Evolutionary conservation across 2,329 filamentous ascomycete genomes (phyloP).

Genomic region (Aspergillus hortae): DNA sequence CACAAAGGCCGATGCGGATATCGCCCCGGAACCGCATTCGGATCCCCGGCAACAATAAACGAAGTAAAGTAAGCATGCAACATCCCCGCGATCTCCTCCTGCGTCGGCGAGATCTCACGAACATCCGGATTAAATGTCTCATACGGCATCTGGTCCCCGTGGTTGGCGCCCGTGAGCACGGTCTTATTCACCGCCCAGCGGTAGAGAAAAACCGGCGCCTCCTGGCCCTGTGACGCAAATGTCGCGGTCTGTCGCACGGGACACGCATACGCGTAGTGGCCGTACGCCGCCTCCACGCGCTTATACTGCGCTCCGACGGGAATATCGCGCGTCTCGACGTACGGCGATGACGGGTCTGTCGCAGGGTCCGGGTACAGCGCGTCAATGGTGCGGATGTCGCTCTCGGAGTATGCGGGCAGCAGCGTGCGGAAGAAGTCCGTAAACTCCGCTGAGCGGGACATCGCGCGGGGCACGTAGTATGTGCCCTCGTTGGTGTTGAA

Average conservation of each 20-base stretch:
- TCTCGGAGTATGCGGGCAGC: slow-evolving; percentile 53
- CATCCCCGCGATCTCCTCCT: slow-evolving; percentile 41
- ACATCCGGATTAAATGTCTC: slow-evolving; percentile 42
- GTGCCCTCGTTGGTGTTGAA: slow-evolving; percentile 70
- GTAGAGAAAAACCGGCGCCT: slow-evolving; percentile 48
- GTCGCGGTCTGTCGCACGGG: slow-evolving; percentile 47
- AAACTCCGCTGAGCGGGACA: slow-evolving; percentile 52
- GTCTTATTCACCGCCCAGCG: slow-evolving; percentile 52
- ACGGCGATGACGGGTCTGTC: slow-evolving; percentile 27
- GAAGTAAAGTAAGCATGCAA: slow-evolving; percentile 49
- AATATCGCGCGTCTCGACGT: slow-evolving; percentile 20
- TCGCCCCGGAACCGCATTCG: slow-evolving; percentile 34
- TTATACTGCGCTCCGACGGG: slow-evolving; percentile 51
- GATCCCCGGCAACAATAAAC: slow-evolving; percentile 48
- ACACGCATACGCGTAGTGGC: slow-evolving; percentile 49
- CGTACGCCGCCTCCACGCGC: slow-evolving; percentile 48
- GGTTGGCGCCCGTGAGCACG: slow-evolving; percentile 44
- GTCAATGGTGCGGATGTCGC: slow-evolving; percentile 56
- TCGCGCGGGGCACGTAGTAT: slow-evolving; percentile 55
- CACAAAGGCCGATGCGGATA: slow-evolving; percentile 33
- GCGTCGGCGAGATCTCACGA: slow-evolving; percentile 33
- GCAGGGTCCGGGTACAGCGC: slow-evolving; percentile 61
- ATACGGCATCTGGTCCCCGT: slow-evolving; percentile 49
- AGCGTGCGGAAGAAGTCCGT: slow-evolving; percentile 59
- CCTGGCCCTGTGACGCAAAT: slow-evolving; percentile 29